Evolutionary conservation across 257 asterid genomes (phyloP).

Genomic region (Henckelia pumila): DNA sequence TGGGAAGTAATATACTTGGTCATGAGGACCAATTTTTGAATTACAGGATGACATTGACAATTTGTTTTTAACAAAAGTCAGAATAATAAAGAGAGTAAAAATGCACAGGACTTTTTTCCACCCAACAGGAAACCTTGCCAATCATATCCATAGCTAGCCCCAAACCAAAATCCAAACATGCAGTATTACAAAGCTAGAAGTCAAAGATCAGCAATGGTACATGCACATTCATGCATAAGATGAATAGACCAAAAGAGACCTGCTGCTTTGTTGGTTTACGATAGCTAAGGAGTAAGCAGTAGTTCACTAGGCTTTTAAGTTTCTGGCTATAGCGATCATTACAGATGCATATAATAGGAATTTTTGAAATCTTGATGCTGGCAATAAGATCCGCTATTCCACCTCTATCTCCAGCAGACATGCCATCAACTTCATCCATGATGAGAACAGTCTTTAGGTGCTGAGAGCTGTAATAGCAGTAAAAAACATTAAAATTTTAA

Average conservation of each 20-base stretch:
- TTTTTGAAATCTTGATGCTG: conserved; percentile 84
- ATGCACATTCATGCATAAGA: conserved; percentile 19
- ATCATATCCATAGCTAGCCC: conserved; percentile 5
- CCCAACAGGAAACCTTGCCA: conserved; percentile 4
- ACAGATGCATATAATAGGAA: conserved; percentile 96
- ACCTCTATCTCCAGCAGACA: conserved; percentile 99
- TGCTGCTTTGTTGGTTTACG: conserved; percentile 98
- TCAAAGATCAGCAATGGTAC: conserved; percentile 3
- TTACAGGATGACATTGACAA: not conserved
- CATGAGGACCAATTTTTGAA: not conserved
- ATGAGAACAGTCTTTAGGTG: conserved; percentile 78
- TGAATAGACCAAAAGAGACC: conserved; percentile 41
- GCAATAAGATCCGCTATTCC: conserved; percentile 99
- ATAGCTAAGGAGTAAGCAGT: conserved; percentile 81
- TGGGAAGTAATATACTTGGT: not conserved
- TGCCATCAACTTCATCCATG: conserved; percentile 99
- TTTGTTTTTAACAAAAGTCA: not conserved
- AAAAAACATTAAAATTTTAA: conserved; percentile 2
- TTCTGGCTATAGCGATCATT: conserved; percentile 98
- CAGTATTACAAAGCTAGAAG: conserved; percentile 5
- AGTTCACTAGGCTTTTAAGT: conserved; percentile 91
- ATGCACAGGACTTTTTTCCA: not conserved
- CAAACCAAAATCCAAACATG: conserved; percentile 19
- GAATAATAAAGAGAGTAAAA: not conserved
- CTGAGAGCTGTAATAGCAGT: conserved; percentile 54